These are phyloP conservation scores for Thraustotheca clavata DNA, from an alignment of 352 stramenopile genomes.

Conservation along the genomic window DNA sequence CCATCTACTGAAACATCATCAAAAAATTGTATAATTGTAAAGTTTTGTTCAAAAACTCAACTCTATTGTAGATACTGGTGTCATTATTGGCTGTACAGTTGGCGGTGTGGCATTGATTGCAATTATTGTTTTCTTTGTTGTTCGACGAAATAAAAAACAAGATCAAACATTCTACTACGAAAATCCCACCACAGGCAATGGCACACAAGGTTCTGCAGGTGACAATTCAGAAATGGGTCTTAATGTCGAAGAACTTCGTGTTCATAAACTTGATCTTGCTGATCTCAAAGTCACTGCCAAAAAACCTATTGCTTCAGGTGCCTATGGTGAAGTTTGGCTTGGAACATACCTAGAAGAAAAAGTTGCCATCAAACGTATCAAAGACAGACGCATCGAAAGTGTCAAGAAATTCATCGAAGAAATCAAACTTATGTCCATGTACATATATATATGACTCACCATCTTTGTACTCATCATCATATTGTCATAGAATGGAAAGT, in stretches of 20 bases:
- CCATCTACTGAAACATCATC: neutral
- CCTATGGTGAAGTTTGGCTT: constrained; percentile 47
- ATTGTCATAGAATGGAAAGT: constrained; percentile 10
- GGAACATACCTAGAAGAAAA: constrained; percentile 28
- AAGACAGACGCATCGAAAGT: constrained; percentile 15
- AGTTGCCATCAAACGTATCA: constrained; percentile 45
- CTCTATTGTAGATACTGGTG: neutral
- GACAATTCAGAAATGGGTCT: constrained; percentile 1
- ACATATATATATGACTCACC: neutral
- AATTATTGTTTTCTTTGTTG: neutral
- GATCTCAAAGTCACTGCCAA: constrained; percentile 3
- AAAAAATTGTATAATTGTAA: neutral
- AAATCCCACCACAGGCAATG: neutral
- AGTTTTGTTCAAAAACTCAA: neutral
- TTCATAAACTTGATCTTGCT: neutral
- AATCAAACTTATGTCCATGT: constrained; percentile 12
- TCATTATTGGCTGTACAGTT: neutral
- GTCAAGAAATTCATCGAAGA: constrained; percentile 8
- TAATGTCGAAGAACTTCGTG: neutral
- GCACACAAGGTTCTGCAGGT: neutral
- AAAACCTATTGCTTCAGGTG: constrained; percentile 22
- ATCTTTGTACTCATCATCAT: neutral
- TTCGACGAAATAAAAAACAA: neutral
- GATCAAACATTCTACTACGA: neutral
- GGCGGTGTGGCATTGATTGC: neutral